A percentile compares a stretch with the other conserved stretches of the same genome.
phyloP scores from a whole-genome alignment of 331 rosid genomes.

The Malus hybrid region DNA sequence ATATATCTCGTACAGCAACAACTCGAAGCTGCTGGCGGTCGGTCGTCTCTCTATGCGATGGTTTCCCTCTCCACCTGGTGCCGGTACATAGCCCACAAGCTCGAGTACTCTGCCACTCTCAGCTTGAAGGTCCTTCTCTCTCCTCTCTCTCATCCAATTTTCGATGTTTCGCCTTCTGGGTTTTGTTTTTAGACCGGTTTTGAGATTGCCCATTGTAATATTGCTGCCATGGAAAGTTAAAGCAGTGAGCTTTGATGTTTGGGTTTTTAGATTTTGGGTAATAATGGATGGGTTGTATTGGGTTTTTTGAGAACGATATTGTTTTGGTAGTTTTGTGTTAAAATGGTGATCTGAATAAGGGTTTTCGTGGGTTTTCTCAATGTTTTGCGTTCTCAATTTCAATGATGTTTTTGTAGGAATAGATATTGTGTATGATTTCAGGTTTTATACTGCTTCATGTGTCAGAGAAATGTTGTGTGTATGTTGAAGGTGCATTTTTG shows the following conservation, averaged over 20 bases:
- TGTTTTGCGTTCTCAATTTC: background rate
- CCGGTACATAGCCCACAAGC: constrained; percentile 50
- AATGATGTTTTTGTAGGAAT: background rate
- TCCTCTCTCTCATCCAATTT: background rate
- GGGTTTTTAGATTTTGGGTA: background rate
- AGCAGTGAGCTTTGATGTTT: background rate
- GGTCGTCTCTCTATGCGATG: constrained; percentile 24
- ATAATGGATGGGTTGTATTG: background rate
- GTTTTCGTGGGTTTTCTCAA: background rate
- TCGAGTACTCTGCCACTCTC: constrained; percentile 46
- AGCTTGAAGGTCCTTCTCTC: constrained; percentile 44
- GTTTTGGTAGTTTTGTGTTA: background rate
- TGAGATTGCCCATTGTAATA: background rate
- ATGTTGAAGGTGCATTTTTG: background rate
- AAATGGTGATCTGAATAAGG: background rate
- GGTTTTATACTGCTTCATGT: background rate
- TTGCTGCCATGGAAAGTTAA: background rate
- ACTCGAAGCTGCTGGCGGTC: background rate
- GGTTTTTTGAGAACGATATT: background rate
- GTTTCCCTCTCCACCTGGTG: constrained; percentile 49
- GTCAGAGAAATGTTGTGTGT: background rate
- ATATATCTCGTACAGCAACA: background rate
- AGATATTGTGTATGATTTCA: background rate
- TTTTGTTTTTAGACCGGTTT: background rate
- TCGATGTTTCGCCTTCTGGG: background rate